Evolutionary conservation across 2,329 filamentous ascomycete species (phyloP), one percentile per base, ranked within the genome.

Genomic region (Aspergillus tamarii): DNA sequence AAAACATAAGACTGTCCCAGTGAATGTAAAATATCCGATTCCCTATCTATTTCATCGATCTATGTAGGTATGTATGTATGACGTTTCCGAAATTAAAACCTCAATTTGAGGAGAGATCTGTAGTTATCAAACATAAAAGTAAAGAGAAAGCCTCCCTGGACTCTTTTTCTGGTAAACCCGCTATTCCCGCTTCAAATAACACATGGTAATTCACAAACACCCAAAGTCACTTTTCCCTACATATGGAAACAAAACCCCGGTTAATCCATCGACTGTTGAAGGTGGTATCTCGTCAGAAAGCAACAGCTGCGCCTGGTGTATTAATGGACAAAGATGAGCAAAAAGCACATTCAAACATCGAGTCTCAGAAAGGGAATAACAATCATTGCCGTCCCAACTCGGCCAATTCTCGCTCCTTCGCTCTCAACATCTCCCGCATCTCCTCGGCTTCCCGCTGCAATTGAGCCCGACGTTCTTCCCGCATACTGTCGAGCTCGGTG

Each of bases 361-460:
- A 59, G 43, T 59, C 32, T 26, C 21, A 52, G 43, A 28, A 57
- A 53, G 50, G 34, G 59, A 52, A 56, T 30, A 59, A 26, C 45
- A 28, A 57, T 67, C 52, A 68, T 69, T 71, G 74, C 32, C 65
- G 66, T 53, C 77, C 80, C 63, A 86, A 73, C 43, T 83, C 82
- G 56, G 89, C 88, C 62, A 94, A 80, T 72, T 94, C 91, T 54
- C 88, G 84, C 77, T 94, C 91, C 72, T 93, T 94, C 14, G 87
- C 89, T 11, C 88, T 84, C 34, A 94, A 81, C 76, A 90, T 82
- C 74, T 89, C 87, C 43, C 91, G 85, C 88, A 95, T 95, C 59
- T 84, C 83, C 72, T 94, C 91, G 0, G 91, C 88, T 75, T 96
- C 92, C 28, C 88, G 84, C 73, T 89, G 85, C 56, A 96, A 79